Evolutionary conservation across 1,139 yeast species (phyloP), one percentile per base, ranked within the genome.

Genomic region (Pichia kudriavzevii): DNA sequence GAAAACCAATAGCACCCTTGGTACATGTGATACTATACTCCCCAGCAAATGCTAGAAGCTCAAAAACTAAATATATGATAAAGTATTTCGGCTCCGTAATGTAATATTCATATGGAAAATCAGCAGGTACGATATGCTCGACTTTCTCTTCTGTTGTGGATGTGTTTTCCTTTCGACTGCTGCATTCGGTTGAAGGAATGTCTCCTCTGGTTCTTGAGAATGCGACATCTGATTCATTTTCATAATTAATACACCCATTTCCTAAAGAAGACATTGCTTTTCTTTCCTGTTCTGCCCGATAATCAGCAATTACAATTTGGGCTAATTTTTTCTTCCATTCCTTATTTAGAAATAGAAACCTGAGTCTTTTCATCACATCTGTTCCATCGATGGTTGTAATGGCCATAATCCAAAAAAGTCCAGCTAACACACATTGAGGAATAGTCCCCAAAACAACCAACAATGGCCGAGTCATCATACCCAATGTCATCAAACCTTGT

Each of bases 401-500:
- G 0, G 95, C 96, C 96, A 91, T 88, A 44, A 84, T 75, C 68
- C 88, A 85, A 55, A 91, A 91, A 30, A 91, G 64, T 0, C 97
- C 98, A 0, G 96, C 83, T 18, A 91, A 63, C 0, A 87, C 94
- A 4, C 94, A 94, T 53, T 91, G 97, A 0, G 98, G 98, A n/a
- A 91, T 80, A 21, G 79, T 62, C 0, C 91, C 88, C 13, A 91
- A 61, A 8, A 93, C 85, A 1, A 78, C 67, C 41, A 91, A 64
- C 28, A 91, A 69, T 0, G 98, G 98, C 13, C 94, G 67, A 3
- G 91, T 61, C 97, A 91, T 91, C 64, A 88, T 79, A 0, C 83
- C 94, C 42, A 91, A 61, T 13, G 87, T 82, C 56, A 91, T 53
- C 8, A 82, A 58, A 0, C 98, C 98, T 53, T 91, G 98, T 1